Evolutionary conservation across 2,329 filamentous ascomycete genomes (phyloP).

Genomic region (Penicillium sp.): DNA sequence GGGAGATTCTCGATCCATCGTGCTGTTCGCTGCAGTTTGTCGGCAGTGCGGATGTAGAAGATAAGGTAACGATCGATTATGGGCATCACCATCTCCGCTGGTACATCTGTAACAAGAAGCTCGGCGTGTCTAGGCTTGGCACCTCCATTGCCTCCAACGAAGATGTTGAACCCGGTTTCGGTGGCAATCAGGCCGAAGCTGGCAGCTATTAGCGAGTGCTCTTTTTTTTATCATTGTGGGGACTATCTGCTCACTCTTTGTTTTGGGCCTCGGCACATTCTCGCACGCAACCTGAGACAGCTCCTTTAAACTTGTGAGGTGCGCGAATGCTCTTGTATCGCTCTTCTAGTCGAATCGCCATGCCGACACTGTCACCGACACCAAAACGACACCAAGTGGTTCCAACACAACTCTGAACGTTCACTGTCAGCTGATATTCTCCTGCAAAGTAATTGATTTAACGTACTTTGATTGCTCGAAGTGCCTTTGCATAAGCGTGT

Average conservation of each 20-base stretch:
- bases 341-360: constrained; percentile 84
- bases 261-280: constrained; percentile 91
- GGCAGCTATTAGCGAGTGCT: constrained; percentile 8
- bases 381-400: constrained; percentile 90
- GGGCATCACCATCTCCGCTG: constrained; percentile 75
- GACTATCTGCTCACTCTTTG: constrained; percentile 65
- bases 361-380: constrained; percentile 84
- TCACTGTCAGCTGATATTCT: neutral
- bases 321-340: constrained; percentile 87
- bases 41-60: constrained; percentile 90
- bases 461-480: constrained; percentile 73
- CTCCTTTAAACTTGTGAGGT: constrained; percentile 89
- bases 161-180: constrained; percentile 91
- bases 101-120: constrained; percentile 80
- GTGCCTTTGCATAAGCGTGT: constrained; percentile 84
- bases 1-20: constrained; percentile 83
- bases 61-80: constrained; percentile 86
- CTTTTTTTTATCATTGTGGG: accelerated
- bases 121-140: constrained; percentile 80
- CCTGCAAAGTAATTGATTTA: neutral
- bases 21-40: constrained; percentile 84
- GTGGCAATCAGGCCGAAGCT: constrained; percentile 88
- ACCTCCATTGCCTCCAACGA: constrained; percentile 84
- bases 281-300: constrained; percentile 85
- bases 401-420: constrained; percentile 72